phyloP scores from a whole-genome alignment of 192 early-diverging fungal genomes.

The Coemansia sp. region DNA sequence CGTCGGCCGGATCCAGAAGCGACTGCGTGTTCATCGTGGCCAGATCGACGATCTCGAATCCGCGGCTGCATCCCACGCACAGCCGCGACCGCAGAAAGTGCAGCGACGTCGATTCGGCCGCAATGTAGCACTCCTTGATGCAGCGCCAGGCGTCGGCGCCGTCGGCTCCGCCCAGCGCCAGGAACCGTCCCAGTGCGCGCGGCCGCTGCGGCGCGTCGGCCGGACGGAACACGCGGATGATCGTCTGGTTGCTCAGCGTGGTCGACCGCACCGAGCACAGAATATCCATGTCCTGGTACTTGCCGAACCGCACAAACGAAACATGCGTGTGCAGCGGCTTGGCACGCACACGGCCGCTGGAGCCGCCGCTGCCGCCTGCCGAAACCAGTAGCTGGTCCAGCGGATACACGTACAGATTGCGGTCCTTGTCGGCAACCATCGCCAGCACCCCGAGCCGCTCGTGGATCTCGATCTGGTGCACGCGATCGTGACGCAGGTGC shows the following conservation, averaged over 20 bases:
- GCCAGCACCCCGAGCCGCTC: constrained; percentile 78
- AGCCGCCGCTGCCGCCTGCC: constrained; percentile 35
- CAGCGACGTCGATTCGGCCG: constrained; percentile 82
- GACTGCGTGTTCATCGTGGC: constrained; percentile 82
- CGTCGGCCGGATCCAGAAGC: constrained; percentile 83
- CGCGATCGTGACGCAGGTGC: constrained; percentile 69
- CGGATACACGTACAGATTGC: constrained; percentile 58
- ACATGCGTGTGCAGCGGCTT: constrained; percentile 64
- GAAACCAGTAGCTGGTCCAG: constrained; percentile 57
- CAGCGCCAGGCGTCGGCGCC: constrained; percentile 29
- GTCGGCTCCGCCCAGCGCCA: constrained; percentile 36
- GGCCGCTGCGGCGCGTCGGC: constrained; percentile 55
- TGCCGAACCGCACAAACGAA: constrained; percentile 75
- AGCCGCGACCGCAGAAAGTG: constrained; percentile 83
- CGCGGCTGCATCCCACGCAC: constrained; percentile 87
- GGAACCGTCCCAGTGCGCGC: constrained; percentile 53
- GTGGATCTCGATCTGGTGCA: constrained; percentile 85
- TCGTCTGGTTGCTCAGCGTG: constrained; percentile 66
- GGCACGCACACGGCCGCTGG: constrained; percentile 22
- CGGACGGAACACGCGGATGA: constrained; percentile 77
- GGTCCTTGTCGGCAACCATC: constrained; percentile 75
- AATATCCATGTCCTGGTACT: constrained; percentile 59
- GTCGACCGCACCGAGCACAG: constrained; percentile 74
- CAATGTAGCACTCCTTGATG: constrained; percentile 91
- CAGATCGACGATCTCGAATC: constrained; percentile 92